Conservation (phyloP, 2,329 filamentous ascomycete species). For the Blumeria hordei region DNA sequence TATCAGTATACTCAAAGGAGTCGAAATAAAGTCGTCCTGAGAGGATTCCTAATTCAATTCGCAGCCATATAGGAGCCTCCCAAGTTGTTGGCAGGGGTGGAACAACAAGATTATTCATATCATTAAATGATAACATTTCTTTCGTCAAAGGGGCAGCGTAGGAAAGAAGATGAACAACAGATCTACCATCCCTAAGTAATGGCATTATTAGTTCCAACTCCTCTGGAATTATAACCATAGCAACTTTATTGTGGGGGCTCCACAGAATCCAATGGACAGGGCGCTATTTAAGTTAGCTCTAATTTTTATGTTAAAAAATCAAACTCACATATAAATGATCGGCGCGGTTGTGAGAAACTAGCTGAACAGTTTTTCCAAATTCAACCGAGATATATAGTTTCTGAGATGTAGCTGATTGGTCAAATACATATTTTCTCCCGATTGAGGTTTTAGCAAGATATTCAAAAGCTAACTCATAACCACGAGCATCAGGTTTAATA, state of each 20-base stretch:
- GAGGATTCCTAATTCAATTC: slow-evolving; percentile 32
- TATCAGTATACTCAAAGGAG: slow-evolving; percentile 19
- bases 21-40: slow-evolving; percentile 35
- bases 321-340: slow-evolving; percentile 2
- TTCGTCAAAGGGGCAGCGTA: slow-evolving; percentile 36
- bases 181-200: slow-evolving; percentile 14
- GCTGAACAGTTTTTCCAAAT: slow-evolving; percentile 23
- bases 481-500: slow-evolving; percentile 15
- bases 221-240: slow-evolving; percentile 34
- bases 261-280: slow-evolving; percentile 38
- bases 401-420: slow-evolving; percentile 7
- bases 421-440: slow-evolving; percentile 16
- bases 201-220: slow-evolving; percentile 33
- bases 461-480: slow-evolving; percentile 20
- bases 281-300: slow-evolving; percentile 12
- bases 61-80: slow-evolving; percentile 27
- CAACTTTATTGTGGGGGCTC: slow-evolving; percentile 21
- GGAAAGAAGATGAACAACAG: slow-evolving; percentile 22
- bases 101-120: slow-evolving; percentile 25
- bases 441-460: slow-evolving; percentile 19
- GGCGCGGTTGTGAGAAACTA: slow-evolving; percentile 3
- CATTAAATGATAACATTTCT: slow-evolving; percentile 33
- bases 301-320: slow-evolving; percentile 1
- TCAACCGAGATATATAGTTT: slow-evolving; percentile 21
- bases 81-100: slow-evolving; percentile 21